Evolutionary conservation across 2,329 filamentous ascomycete species (phyloP).

Genomic region (Aspergillus quadrilineatus): DNA sequence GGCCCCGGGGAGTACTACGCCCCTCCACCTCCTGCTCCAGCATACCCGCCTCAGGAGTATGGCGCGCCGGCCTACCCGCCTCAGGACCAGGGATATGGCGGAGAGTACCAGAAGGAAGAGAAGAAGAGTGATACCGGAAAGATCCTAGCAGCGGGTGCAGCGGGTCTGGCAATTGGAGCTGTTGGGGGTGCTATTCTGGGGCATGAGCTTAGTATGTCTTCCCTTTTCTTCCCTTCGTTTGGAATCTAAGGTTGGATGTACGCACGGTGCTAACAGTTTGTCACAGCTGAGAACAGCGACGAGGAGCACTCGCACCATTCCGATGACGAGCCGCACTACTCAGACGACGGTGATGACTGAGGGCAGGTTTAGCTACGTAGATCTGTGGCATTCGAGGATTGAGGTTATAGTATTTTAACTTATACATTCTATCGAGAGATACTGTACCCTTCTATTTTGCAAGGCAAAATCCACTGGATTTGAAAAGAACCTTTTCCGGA

Average conservation of each 20-base stretch:
- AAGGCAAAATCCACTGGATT: too few species aligned
- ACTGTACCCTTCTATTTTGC: too few species aligned
- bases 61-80: background rate
- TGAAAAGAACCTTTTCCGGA: too few species aligned
- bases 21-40: slow-evolving; percentile 16
- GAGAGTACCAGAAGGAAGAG: slow-evolving; percentile 26
- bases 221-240: background rate
- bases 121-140: slow-evolving; percentile 51
- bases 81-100: slow-evolving; percentile 3
- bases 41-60: background rate
- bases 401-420: too few species aligned
- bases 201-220: slow-evolving; percentile 54
- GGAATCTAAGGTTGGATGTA: background rate
- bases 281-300: slow-evolving; percentile 10
- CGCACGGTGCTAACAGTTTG: background rate
- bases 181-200: slow-evolving; percentile 59
- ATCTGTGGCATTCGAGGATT: too few species aligned
- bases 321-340: background rate
- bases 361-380: background rate
- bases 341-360: background rate
- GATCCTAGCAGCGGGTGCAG: slow-evolving; percentile 57
- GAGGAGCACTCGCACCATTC: slow-evolving; percentile 12
- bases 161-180: slow-evolving; percentile 57
- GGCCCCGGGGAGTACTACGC: slow-evolving; percentile 19
- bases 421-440: too few species aligned